Evolutionary conservation across 495 filamentous ascomycete genomes (phyloP), one percentile per base, ranked within the genome.

Genomic region (Cercophora samala): DNA sequence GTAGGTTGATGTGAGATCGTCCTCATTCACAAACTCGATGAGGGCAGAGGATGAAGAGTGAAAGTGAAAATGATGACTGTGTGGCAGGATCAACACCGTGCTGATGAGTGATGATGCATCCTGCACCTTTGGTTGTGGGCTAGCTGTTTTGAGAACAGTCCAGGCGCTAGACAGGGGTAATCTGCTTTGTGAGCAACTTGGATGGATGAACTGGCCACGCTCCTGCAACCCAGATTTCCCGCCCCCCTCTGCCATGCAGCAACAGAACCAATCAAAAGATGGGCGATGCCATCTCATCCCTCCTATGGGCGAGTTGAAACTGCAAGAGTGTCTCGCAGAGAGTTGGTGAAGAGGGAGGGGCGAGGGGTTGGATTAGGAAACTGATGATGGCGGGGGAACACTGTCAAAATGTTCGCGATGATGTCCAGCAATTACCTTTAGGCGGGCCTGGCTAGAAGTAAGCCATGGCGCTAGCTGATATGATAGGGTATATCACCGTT

Each of bases 221-320:
- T 65, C 60, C 58, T 62, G 66, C 64, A 66, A 58, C 58, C 63
- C 53, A 65, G 59, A 64, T 66, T 71, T 66, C 66, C 60, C 23
- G 8, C 59, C 63, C 72, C 71, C 74, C 71, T 70, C 74, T 70
- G 65, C 55, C 62, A n/a, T 72, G 69, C 69, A 73, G 70, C 60
- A 70, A 42, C 60, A 58, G 18, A 46, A 67, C 74, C 74, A 76
- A 76, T 76, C 73, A 76, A 51, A 64, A 63, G 60, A 18, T 22
- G 55, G 62, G 69, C 64, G 70, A 72, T 64, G 72, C 53, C 68
- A 59, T 61, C 51, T 62, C 56, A 42, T 60, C 63, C 65, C 61
- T 71, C 64, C 64, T 64, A 62, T 66, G 42, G 62, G 64, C 63
- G 61, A 67, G 64, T 75, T 72, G 74, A 76, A 76, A 76, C 74